phyloP scores from a whole-genome alignment of 2,329 filamentous ascomycete genomes.

The Fusarium stilboides region DNA sequence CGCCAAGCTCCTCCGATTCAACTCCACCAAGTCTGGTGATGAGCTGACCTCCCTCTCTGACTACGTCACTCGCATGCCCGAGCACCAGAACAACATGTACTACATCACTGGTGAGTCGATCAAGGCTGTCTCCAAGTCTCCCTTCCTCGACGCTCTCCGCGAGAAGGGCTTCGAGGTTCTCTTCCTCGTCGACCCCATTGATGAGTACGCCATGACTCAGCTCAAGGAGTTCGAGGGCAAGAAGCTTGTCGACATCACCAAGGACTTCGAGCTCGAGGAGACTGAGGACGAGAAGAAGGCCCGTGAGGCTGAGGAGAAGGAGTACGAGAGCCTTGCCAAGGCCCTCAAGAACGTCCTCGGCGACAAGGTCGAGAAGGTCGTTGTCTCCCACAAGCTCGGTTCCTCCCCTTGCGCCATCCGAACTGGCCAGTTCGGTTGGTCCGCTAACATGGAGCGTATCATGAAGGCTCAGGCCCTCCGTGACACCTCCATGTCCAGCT shows the following conservation, averaged over 20 bases:
- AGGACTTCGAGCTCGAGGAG: constrained; percentile 99
- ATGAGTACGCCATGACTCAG: constrained; percentile 99
- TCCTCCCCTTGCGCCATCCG: constrained; percentile 97
- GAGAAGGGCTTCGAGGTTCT: constrained; percentile 99
- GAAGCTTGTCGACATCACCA: constrained; percentile 99
- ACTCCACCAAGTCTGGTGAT: constrained; percentile 98
- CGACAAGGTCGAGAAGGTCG: constrained; percentile 99
- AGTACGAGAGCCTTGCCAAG: constrained; percentile 96
- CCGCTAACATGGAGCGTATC: constrained; percentile 99
- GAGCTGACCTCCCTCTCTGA: constrained; percentile 95
- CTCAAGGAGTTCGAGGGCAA: constrained; percentile 99
- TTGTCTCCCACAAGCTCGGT: constrained; percentile 97
- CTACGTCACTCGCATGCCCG: constrained; percentile 99
- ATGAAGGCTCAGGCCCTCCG: constrained; percentile 99
- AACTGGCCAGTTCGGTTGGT: constrained; percentile 99
- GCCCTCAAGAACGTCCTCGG: constrained; percentile 98
- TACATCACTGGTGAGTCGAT: constrained; percentile 99
- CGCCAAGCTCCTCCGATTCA: constrained; percentile 98
- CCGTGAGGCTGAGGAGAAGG: constrained; percentile 98
- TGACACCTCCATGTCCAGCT: constrained; percentile 99
- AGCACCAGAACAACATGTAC: constrained; percentile 99
- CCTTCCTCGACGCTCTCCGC: constrained; percentile 98
- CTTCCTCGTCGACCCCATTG: constrained; percentile 99
- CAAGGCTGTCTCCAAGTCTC: constrained; percentile 98
- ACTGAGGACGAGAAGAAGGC: constrained; percentile 98